phyloP scores from a whole-genome alignment of 345 rosid genomes.

The Dipteronia sinensis region DNA sequence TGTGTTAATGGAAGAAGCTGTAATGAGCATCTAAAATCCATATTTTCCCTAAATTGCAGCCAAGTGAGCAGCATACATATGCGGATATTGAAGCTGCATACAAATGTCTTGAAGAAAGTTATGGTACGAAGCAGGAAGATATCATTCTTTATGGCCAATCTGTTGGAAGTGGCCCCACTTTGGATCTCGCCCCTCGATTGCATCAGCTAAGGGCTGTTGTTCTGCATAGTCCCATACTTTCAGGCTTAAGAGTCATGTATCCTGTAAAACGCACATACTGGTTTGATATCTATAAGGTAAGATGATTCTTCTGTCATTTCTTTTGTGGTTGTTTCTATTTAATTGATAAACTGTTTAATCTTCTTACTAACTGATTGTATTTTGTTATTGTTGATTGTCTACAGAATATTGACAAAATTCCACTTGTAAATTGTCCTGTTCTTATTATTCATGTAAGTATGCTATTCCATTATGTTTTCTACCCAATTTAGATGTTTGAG shows the following conservation, averaged over 20 bases:
- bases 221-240: slow-evolving; percentile 94
- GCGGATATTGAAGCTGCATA: slow-evolving; percentile 96
- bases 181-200: slow-evolving; percentile 82
- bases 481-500: neutral
- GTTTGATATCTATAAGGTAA: slow-evolving; percentile 98
- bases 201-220: slow-evolving; percentile 83
- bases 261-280: slow-evolving; percentile 95
- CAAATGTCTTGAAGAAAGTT: slow-evolving; percentile 90
- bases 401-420: slow-evolving; percentile 97
- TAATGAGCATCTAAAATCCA: slow-evolving; percentile 21
- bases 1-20: slow-evolving; percentile 14
- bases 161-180: slow-evolving; percentile 98
- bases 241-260: slow-evolving; percentile 98
- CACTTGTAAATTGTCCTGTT: slow-evolving; percentile 90
- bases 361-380: slow-evolving; percentile 3
- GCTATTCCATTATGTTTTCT: slow-evolving; percentile 12
- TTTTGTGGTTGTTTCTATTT: slow-evolving; percentile 10
- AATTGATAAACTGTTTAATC: slow-evolving; percentile 8
- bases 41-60: slow-evolving; percentile 51
- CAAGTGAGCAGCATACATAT: slow-evolving; percentile 98
- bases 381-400: slow-evolving; percentile 21
- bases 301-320: neutral
- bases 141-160: slow-evolving; percentile 95
- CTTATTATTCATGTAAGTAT: slow-evolving; percentile 91
- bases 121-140: slow-evolving; percentile 87